Conservation (phyloP, 352 stramenopile genomes). For the Phytophthora brassicae region DNA sequence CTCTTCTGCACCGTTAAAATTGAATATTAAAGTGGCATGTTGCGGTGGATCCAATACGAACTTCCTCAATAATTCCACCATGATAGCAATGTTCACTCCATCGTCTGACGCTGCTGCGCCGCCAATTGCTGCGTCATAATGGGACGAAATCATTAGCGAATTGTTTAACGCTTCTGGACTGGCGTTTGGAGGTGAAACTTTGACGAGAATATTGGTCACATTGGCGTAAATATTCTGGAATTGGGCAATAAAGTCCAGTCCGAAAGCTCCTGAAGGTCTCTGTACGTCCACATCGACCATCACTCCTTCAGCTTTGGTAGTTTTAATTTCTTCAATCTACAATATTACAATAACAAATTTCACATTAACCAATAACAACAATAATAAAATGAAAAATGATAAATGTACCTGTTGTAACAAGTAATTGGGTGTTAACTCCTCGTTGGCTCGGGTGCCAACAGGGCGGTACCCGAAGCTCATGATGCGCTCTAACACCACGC, state of each 20-base stretch:
- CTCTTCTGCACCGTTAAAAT: conserved; percentile 82
- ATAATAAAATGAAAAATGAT: background rate
- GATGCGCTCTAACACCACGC: conserved; percentile 60
- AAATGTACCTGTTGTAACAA: conserved; percentile 41
- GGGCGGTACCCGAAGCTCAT: conserved; percentile 76
- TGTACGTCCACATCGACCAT: conserved; percentile 65
- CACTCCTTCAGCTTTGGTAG: conserved; percentile 33
- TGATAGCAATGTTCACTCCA: conserved; percentile 80
- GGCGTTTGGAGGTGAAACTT: conserved; percentile 37
- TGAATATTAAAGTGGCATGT: conserved; percentile 69
- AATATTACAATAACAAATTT: conserved; percentile 16
- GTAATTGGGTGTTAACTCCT: conserved; percentile 61
- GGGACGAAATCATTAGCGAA: conserved; percentile 73
- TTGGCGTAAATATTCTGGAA: conserved; percentile 89
- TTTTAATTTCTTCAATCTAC: conserved; percentile 61
- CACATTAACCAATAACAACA: conserved; percentile 14
- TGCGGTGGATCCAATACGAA: conserved; percentile 44
- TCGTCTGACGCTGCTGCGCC: conserved; percentile 71
- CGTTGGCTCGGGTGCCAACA: conserved; percentile 65
- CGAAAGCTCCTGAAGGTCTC: conserved; percentile 68
- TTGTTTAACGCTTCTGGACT: conserved; percentile 40
- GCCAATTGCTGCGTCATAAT: conserved; percentile 80
- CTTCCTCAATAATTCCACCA: conserved; percentile 68
- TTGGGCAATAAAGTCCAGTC: conserved; percentile 72
- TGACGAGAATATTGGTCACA: conserved; percentile 81